These are phyloP conservation scores for Lantana camara DNA, from an alignment of 257 asterid species.

Conservation along the genomic window DNA sequence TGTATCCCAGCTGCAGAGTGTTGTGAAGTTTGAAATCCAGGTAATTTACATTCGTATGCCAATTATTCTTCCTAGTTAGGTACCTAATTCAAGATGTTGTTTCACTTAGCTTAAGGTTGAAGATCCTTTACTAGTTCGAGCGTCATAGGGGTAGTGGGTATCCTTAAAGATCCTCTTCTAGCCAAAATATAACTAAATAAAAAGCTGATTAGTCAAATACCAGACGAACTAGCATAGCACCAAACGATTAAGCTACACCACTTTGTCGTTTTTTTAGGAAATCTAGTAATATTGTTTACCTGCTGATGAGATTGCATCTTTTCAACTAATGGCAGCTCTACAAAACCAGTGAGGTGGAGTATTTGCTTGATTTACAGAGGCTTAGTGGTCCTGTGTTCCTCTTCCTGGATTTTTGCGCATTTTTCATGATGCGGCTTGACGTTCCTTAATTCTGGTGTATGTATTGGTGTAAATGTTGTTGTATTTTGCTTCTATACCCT, in stretches of 20 bases:
- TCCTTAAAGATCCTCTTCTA: too few species aligned
- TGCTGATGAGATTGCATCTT: conserved; percentile 19
- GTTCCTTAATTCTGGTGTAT: conserved; percentile 30
- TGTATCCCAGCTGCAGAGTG: conserved; percentile 42
- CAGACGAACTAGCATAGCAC: background rate
- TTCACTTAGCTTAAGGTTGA: background rate
- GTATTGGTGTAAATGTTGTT: conserved; percentile 24
- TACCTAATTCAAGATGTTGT: background rate
- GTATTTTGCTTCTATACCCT: background rate
- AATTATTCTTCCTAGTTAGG: background rate
- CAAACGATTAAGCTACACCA: too few species aligned
- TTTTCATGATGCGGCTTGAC: conserved; percentile 68
- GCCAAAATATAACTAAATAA: too few species aligned
- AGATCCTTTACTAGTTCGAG: too few species aligned
- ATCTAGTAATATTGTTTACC: background rate
- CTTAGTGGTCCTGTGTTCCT: conserved; percentile 85
- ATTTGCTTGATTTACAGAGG: conserved; percentile 89
- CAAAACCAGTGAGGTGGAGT: conserved; percentile 74
- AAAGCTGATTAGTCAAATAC: too few species aligned
- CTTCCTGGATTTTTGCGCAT: conserved; percentile 90
- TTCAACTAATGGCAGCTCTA: conserved; percentile 64
- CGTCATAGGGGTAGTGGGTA: too few species aligned
- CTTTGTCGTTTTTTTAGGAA: background rate
- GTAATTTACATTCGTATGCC: conserved; percentile 38
- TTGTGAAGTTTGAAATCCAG: conserved; percentile 94